Percentiles rank a stretch among this genome's conserved stretches.
These are phyloP conservation scores for Mallotus nudiflorus DNA, from an alignment of 345 rosid species.

Conservation along the genomic window DNA sequence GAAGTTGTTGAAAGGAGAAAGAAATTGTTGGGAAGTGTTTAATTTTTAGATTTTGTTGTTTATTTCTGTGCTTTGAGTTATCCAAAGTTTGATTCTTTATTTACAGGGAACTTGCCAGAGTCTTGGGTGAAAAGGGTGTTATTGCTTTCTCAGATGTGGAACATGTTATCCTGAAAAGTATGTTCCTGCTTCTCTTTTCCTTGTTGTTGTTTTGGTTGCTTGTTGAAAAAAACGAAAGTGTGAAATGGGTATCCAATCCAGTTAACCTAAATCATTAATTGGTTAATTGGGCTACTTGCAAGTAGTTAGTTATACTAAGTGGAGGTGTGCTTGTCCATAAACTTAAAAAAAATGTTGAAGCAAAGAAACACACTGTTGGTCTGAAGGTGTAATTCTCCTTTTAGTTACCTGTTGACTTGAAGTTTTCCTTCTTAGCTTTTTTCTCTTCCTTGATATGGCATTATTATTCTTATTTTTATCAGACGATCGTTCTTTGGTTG, in stretches of 20 bases:
- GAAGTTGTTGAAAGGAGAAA: background rate
- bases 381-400: background rate
- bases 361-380: background rate
- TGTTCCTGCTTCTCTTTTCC: slow-evolving; percentile 1
- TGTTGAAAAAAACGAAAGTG: background rate
- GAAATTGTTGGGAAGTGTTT: background rate
- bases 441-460: background rate
- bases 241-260: background rate
- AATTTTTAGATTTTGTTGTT: background rate
- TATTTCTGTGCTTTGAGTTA: background rate
- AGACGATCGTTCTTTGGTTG: slow-evolving; percentile 71
- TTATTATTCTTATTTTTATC: slow-evolving; percentile 10
- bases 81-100: background rate
- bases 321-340: background rate
- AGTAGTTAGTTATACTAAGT: background rate
- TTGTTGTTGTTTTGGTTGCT: background rate
- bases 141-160: slow-evolving; percentile 72
- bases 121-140: slow-evolving; percentile 66
- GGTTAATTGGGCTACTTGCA: background rate
- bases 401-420: background rate
- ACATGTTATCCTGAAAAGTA: slow-evolving; percentile 75
- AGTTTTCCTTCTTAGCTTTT: background rate
- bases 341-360: background rate
- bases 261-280: background rate
- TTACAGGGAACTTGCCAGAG: slow-evolving; percentile 84